Conservation (phyloP, 2,329 filamentous ascomycete genomes). For the Aspergillus puulaauensis region DNA sequence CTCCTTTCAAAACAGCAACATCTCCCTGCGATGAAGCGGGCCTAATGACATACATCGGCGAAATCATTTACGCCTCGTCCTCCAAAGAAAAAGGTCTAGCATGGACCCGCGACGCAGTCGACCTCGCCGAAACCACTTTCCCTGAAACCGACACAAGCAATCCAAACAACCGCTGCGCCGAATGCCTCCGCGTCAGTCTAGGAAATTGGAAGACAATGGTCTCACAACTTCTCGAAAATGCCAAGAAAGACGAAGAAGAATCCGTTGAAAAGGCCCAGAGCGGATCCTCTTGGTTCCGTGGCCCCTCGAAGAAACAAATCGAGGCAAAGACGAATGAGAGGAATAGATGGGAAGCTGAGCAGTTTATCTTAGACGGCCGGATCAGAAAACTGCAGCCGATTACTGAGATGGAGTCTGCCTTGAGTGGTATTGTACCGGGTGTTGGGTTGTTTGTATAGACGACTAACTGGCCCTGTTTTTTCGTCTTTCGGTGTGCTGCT, state of each 20-base stretch:
- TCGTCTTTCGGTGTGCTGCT: not conserved
- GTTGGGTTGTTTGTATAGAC: conserved; percentile 26
- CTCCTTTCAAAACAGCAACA: conserved; percentile 62
- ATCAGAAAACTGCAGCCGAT: conserved; percentile 29
- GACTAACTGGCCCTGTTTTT: too few relatives aligned
- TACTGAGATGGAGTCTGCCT: conserved; percentile 30
- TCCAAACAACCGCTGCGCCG: conserved; percentile 64
- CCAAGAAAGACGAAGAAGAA: conserved; percentile 37
- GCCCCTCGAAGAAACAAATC: conserved; percentile 25
- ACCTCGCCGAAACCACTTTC: conserved; percentile 69
- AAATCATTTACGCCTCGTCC: conserved; percentile 79
- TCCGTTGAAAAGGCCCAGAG: conserved; percentile 30
- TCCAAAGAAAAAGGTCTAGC: conserved; percentile 69
- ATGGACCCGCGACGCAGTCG: conserved; percentile 88
- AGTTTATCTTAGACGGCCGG: conserved; percentile 38
- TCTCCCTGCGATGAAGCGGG: conserved; percentile 82
- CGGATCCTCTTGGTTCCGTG: conserved; percentile 30
- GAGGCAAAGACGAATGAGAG: conserved; percentile 30
- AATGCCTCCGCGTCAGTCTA: conserved; percentile 75
- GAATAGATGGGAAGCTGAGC: conserved; percentile 42
- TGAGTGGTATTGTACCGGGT: conserved; percentile 29
- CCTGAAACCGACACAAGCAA: conserved; percentile 34
- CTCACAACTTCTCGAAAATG: conserved; percentile 54
- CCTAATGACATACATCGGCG: conserved; percentile 85
- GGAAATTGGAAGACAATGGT: conserved; percentile 86